Percentiles rank a stretch among this genome's conserved stretches.
phyloP scores from a whole-genome alignment of 768 basidiomycete genomes.

The Mycena vitilis region DNA sequence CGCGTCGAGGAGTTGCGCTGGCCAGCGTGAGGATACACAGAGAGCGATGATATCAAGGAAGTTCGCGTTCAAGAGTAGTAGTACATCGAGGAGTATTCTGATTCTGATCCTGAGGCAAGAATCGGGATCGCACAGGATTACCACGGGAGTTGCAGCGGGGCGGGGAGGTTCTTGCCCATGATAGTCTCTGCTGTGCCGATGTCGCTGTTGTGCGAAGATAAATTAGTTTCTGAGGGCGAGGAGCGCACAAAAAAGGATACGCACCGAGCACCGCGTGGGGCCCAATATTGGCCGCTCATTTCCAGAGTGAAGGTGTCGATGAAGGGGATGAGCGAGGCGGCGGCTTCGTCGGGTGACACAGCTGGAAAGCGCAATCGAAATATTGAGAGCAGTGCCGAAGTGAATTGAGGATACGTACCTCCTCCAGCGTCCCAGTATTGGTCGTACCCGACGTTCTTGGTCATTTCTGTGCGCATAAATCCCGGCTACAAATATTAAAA shows the following conservation, averaged over 20 bases:
- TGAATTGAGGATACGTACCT: slow-evolving; percentile 41
- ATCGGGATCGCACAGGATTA: slow-evolving; percentile 38
- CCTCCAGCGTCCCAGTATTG: slow-evolving; percentile 57
- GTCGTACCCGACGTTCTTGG: slow-evolving; percentile 57
- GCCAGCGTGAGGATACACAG: too few species aligned
- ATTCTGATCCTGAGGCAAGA: too few species aligned
- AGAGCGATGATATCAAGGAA: too few species aligned
- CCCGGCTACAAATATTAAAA: slow-evolving; percentile 53
- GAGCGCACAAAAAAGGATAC: slow-evolving; percentile 3
- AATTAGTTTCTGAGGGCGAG: background rate
- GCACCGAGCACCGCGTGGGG: slow-evolving; percentile 56
- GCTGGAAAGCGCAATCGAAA: slow-evolving; percentile 43
- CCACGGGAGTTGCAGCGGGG: slow-evolving; percentile 56
- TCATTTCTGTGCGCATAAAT: slow-evolving; percentile 62
- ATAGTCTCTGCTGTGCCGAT: slow-evolving; percentile 58
- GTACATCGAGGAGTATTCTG: too few species aligned
- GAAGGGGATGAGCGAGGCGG: slow-evolving; percentile 52
- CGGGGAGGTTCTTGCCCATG: slow-evolving; percentile 52
- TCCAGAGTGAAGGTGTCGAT: slow-evolving; percentile 46
- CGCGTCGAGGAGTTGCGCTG: too few species aligned
- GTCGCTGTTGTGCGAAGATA: slow-evolving; percentile 44
- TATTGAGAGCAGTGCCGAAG: background rate
- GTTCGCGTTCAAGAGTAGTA: too few species aligned
- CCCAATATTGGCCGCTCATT: slow-evolving; percentile 58
- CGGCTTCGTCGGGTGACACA: slow-evolving; percentile 57